Percentiles rank a stretch among this genome's conserved stretches.
Evolutionary conservation across 2,329 filamentous ascomycete species (phyloP).

Genomic region (Talaromyces sp.): DNA sequence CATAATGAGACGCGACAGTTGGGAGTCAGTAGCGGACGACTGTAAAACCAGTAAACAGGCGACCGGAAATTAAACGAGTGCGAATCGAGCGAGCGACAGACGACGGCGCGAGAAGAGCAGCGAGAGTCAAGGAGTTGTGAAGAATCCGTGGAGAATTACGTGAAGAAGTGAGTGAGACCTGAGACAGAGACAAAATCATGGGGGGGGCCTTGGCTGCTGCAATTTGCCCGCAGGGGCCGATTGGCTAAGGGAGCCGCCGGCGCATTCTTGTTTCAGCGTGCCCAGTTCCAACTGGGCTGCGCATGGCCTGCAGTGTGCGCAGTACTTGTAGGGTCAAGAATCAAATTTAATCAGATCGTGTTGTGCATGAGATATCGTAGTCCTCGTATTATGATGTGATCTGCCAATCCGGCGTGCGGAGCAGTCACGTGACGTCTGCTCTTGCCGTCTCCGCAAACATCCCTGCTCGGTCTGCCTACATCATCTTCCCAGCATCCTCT

Average conservation of each 20-base stretch:
- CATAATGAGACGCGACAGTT: constrained; percentile 1
- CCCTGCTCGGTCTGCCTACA: background rate
- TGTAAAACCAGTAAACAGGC: background rate
- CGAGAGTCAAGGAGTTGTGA: background rate
- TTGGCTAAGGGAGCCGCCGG: background rate
- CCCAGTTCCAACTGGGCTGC: background rate
- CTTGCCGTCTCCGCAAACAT: background rate
- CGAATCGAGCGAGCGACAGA: background rate
- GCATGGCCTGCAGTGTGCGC: background rate
- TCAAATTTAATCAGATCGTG: no score
- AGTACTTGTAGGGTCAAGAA: background rate
- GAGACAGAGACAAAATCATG: background rate
- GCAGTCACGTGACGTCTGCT: background rate
- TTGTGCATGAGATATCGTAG: no score
- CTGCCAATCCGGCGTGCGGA: background rate
- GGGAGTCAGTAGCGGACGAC: background rate
- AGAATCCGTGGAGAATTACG: background rate
- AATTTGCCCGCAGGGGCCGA: background rate
- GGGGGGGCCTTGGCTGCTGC: background rate
- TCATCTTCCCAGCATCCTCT: no score
- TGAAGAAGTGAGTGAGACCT: background rate
- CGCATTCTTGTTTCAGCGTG: background rate
- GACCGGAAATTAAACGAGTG: background rate
- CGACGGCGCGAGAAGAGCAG: background rate
- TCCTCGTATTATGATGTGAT: background rate